Conservation (phyloP, 2,329 filamentous ascomycete species). For the Rhinocladiella mackenziei region DNA sequence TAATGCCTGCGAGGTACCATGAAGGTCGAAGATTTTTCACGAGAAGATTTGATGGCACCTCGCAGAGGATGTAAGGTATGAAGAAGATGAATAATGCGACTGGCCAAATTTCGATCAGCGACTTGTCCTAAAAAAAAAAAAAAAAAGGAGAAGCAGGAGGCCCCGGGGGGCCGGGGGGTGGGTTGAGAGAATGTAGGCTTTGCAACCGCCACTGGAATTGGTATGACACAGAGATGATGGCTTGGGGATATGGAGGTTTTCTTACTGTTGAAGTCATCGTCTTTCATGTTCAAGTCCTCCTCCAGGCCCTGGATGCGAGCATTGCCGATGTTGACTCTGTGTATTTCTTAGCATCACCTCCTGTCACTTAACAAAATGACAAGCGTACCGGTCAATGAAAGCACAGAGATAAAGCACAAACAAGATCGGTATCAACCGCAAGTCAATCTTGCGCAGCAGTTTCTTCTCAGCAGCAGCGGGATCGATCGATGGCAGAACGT, state of each 20-base stretch:
- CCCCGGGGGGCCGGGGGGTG: too few species aligned
- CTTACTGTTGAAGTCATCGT: slow-evolving; percentile 39
- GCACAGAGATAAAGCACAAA: slow-evolving; percentile 69
- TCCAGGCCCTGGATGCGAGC: slow-evolving; percentile 45
- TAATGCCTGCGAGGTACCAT: slow-evolving; percentile 1
- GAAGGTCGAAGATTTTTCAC: slow-evolving; percentile 33
- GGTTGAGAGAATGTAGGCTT: too few species aligned
- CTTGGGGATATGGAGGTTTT: too few species aligned
- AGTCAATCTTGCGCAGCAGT: slow-evolving; percentile 67
- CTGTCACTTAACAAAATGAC: not conserved
- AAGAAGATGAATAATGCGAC: slow-evolving; percentile 31
- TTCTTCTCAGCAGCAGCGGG: slow-evolving; percentile 48
- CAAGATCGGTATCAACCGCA: slow-evolving; percentile 60
- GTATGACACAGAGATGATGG: too few species aligned
- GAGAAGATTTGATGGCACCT: slow-evolving; percentile 48
- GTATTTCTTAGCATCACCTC: too few species aligned
- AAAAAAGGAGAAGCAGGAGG: too few species aligned
- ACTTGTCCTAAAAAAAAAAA: not conserved
- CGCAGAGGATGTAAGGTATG: slow-evolving; percentile 25
- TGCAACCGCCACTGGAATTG: too few species aligned
- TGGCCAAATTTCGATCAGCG: not conserved
- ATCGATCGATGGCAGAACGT: too few species aligned
- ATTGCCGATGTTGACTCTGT: slow-evolving; percentile 44
- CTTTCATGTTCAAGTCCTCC: slow-evolving; percentile 41
- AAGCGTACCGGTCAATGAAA: slow-evolving; percentile 43